These are phyloP conservation scores for Rossbeevera mucosa DNA, from an alignment of 768 basidiomycete species.

Conservation along the genomic window DNA sequence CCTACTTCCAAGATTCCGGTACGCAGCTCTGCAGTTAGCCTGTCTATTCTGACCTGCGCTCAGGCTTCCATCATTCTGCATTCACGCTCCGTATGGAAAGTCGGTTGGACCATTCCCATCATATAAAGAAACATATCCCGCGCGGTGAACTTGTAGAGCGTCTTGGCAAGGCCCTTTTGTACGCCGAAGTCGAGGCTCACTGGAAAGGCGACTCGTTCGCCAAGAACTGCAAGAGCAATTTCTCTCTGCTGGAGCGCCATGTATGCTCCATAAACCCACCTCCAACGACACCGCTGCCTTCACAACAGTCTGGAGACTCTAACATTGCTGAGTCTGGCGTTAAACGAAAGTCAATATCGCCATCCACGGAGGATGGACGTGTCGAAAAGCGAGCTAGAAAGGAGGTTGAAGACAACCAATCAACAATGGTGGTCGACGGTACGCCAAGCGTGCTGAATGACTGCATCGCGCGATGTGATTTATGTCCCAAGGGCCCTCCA, in stretches of 20 bases:
- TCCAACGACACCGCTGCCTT: conserved; percentile 12
- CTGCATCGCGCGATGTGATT: conserved; percentile 13
- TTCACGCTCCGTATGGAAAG: conserved; percentile 76
- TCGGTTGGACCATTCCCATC: conserved; percentile 62
- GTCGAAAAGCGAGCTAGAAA: conserved; percentile 62
- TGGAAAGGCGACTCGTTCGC: conserved; percentile 63
- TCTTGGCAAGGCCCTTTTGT: conserved; percentile 74
- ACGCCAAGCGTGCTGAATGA: conserved; percentile 25
- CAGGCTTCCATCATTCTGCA: conserved; percentile 79
- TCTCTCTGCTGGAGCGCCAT: conserved; percentile 74
- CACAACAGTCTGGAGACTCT: conserved; percentile 17
- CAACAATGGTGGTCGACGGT: conserved; percentile 41
- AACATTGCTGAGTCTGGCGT: conserved; percentile 17
- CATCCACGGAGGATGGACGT: conserved; percentile 44
- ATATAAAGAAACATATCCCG: conserved; percentile 68
- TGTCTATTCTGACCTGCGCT: conserved; percentile 5
- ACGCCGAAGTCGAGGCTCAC: conserved; percentile 78
- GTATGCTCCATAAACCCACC: conserved; percentile 55
- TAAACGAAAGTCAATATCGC: conserved; percentile 52
- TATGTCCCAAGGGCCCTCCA: conserved; percentile 12
- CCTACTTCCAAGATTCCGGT: conserved; percentile 85
- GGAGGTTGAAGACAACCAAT: conserved; percentile 37
- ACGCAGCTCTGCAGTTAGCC: neutral
- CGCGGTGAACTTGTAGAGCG: conserved; percentile 80
- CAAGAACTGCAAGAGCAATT: conserved; percentile 61